phyloP scores from a whole-genome alignment of 129 eudicot species.

The Artemisia argyi region DNA sequence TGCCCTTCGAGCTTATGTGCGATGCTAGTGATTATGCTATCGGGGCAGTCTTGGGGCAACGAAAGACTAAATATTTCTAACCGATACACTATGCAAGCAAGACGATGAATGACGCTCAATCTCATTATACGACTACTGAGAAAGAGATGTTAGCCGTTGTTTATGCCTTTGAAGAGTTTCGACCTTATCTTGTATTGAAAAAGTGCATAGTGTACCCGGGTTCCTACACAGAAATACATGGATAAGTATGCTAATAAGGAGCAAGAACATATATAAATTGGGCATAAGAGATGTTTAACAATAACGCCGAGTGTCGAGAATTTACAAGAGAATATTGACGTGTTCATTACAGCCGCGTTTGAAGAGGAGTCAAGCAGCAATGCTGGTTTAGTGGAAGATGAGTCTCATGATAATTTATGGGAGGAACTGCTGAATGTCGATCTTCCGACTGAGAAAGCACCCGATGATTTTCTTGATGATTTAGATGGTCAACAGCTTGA shows the following conservation, averaged over 20 bases:
- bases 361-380: constrained; percentile 48
- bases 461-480: constrained; percentile 54
- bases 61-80: too few relatives aligned
- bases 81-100: too few relatives aligned
- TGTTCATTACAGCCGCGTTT: constrained; percentile 43
- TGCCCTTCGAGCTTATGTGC: too few relatives aligned
- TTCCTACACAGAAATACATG: constrained; percentile 60
- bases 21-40: too few relatives aligned
- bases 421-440: constrained; percentile 56
- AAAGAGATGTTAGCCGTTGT: too few relatives aligned
- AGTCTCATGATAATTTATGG: constrained; percentile 45
- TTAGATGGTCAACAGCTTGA: constrained; percentile 54
- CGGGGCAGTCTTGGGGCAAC: too few relatives aligned
- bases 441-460: constrained; percentile 25
- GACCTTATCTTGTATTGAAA: too few relatives aligned
- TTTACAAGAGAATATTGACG: constrained; percentile 45
- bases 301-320: constrained; percentile 56
- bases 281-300: constrained; percentile 71
- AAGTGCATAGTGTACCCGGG: too few relatives aligned
- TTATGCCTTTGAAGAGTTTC: too few relatives aligned
- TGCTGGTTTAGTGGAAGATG: constrained; percentile 33
- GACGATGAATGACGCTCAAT: too few relatives aligned
- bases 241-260: constrained; percentile 40
- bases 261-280: constrained; percentile 43
- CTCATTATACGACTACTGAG: too few relatives aligned